phyloP scores from a whole-genome alignment of 78 protist genomes.

The Cavenderia fasciculata region DNA sequence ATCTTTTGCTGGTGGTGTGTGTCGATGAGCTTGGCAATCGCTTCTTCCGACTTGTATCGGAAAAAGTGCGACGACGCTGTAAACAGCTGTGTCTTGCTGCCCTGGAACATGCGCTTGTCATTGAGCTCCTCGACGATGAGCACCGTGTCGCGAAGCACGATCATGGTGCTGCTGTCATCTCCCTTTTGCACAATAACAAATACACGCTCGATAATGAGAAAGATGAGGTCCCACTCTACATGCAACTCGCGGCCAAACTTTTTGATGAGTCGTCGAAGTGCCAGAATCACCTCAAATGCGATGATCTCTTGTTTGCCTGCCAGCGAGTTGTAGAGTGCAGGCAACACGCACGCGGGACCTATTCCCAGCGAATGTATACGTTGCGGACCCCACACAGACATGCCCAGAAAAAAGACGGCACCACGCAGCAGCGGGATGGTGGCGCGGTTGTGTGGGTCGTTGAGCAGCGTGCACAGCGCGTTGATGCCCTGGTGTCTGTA shows the following conservation, averaged over 20 bases:
- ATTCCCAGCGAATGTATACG: constrained; percentile 29
- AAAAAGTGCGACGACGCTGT: constrained; percentile 8
- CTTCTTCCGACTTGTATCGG: constrained; percentile 42
- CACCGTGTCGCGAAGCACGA: constrained; percentile 53
- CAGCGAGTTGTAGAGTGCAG: constrained; percentile 60
- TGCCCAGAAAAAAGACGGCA: constrained; percentile 77
- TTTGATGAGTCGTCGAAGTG: constrained; percentile 62
- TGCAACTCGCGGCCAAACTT: constrained; percentile 62
- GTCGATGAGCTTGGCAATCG: not conserved
- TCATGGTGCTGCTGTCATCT: not conserved
- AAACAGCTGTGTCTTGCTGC: constrained; percentile 14
- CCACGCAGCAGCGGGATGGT: constrained; percentile 59
- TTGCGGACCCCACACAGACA: constrained; percentile 84
- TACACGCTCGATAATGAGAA: constrained; percentile 24
- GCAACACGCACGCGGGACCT: constrained; percentile 35
- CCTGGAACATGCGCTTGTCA: constrained; percentile 30
- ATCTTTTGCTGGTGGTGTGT: not conserved
- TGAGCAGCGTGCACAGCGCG: constrained; percentile 34
- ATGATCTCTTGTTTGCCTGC: constrained; percentile 61
- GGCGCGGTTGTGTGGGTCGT: constrained; percentile 60
- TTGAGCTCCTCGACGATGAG: constrained; percentile 33
- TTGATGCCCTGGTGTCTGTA: constrained; percentile 69
- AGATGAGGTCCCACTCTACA: constrained; percentile 77
- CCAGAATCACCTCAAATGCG: constrained; percentile 72
- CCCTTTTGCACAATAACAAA: not conserved